phyloP scores from a whole-genome alignment of 1,284 basidiomycete species.

The Volvariella volvacea region DNA sequence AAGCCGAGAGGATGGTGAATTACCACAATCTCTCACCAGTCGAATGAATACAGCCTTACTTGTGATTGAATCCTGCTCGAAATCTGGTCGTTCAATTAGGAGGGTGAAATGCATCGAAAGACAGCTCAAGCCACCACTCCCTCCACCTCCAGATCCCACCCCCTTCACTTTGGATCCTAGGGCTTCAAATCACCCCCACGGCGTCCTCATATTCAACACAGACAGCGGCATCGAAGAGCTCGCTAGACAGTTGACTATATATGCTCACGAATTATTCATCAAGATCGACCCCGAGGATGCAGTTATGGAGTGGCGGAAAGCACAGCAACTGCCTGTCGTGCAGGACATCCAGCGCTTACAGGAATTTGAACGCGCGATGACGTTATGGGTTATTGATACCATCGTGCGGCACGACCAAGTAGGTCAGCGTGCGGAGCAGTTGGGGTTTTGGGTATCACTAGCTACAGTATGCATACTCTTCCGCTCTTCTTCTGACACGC shows the following conservation, averaged over 20 bases:
- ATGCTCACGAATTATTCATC: slow-evolving; percentile 26
- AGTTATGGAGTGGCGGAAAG: slow-evolving; percentile 27
- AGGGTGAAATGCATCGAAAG: no score
- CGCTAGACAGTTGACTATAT: slow-evolving; percentile 35
- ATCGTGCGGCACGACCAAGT: slow-evolving; percentile 23
- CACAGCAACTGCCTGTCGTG: no score
- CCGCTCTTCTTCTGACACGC: no score
- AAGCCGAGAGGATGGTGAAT: slow-evolving; percentile 17
- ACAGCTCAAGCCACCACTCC: no score
- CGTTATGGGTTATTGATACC: slow-evolving; percentile 30
- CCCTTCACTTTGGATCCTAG: no score
- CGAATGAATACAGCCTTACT: not conserved
- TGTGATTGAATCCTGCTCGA: no score
- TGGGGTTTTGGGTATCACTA: slow-evolving; percentile 36
- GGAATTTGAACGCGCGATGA: slow-evolving; percentile 28
- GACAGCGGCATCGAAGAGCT: slow-evolving; percentile 30
- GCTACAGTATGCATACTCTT: slow-evolving; percentile 25
- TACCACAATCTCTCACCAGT: slow-evolving; percentile 21
- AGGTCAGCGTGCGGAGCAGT: slow-evolving; percentile 19
- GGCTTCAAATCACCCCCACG: no score
- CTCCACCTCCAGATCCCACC: no score
- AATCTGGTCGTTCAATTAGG: no score
- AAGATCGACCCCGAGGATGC: slow-evolving; percentile 35
- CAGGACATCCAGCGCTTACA: no score
- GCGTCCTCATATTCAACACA: slow-evolving; percentile 23